Conservation (phyloP, 2,329 filamentous ascomycete species). For the Ophiostoma piceae region DNA sequence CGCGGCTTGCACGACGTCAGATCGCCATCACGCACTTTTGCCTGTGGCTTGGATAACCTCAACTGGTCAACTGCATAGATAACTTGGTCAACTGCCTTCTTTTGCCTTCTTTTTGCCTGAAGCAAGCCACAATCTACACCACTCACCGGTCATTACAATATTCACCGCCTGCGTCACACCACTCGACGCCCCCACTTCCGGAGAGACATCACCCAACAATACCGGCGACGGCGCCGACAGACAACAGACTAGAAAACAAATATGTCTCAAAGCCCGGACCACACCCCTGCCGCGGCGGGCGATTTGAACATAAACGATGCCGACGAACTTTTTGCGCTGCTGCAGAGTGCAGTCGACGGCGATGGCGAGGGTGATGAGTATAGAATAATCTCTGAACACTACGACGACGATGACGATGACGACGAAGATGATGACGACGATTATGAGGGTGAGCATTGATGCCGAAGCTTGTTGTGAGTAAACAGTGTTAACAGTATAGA, state of each 20-base stretch:
- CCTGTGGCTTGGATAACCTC: not conserved
- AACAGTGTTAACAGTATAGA: not conserved
- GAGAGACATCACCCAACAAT: not conserved
- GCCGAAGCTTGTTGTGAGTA: not conserved
- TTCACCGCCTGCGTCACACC: slow-evolving; percentile 11
- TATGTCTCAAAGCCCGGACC: slow-evolving; percentile 3
- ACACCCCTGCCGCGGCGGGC: slow-evolving; percentile 24
- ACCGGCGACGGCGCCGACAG: slow-evolving; percentile 12
- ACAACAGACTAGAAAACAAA: not conserved
- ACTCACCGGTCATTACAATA: too few relatives aligned
- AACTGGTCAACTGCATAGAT: not conserved
- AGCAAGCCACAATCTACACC: not conserved
- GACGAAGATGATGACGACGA: slow-evolving; percentile 23
- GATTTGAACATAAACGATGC: slow-evolving; percentile 11
- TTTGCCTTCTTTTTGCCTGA: not conserved
- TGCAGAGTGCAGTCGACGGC: slow-evolving; percentile 4
- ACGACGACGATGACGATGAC: not conserved
- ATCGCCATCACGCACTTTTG: not conserved
- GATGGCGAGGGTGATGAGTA: slow-evolving; percentile 13
- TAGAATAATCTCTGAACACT: not conserved
- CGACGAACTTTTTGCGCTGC: not conserved
- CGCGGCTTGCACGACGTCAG: not conserved
- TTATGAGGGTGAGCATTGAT: not conserved
- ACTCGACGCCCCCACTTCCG: slow-evolving; percentile 4
- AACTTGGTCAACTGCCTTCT: not conserved